Evolutionary conservation across 768 basidiomycete genomes (phyloP), one percentile per base, ranked within the genome.

Genomic region (Termitomyces sp.): DNA sequence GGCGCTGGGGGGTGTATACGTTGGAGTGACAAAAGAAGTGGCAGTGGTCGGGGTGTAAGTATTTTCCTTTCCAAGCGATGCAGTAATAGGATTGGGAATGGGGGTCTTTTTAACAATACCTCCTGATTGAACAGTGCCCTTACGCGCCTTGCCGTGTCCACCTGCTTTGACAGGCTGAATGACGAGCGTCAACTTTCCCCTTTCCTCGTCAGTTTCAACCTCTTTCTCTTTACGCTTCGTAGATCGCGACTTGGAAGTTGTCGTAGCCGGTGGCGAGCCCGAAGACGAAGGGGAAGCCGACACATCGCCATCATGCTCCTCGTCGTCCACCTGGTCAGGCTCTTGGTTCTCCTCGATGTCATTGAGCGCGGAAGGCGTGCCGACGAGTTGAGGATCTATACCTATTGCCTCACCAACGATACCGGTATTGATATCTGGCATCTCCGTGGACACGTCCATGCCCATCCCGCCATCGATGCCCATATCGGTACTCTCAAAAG

Each of bases 381-480:
- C 84, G 55, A 91, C 85, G 53, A 91, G 83, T 67, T 87, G 86
- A 0, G 90, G 89, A 67, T 92, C 87, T 66, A 92, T 91, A 46
- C 68, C 74, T 53, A 64, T 62, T 30, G 56, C 53, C 55, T 58
- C 51, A 40, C 28, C 47, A 1, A 53, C 50, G 23, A 56, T 46
- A n/a, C 38, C 53, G 42, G 51, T 55, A 28, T 6, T 41, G 33
- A 59, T 49, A n/a, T 35, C 55, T 1, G 61, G 10, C 43, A 63
- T 63, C 45, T 49, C 53, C 28, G 59, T 53, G 3, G 59, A 56
- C n/a, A 60, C 14, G 28, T 63, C 64, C 54, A 71, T 64, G 50
- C 66, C 65, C 53, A 70, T 65, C n/a, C 61, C 57, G 14, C 58
- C 58, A 51, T 63, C 63, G 31, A 70, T 57, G 33, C 69, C 65